Percentiles rank a stretch among this genome's conserved stretches.
Conservation (phyloP, 2,329 filamentous ascomycete genomes). For the Chrysoporthe puriensis region DNA sequence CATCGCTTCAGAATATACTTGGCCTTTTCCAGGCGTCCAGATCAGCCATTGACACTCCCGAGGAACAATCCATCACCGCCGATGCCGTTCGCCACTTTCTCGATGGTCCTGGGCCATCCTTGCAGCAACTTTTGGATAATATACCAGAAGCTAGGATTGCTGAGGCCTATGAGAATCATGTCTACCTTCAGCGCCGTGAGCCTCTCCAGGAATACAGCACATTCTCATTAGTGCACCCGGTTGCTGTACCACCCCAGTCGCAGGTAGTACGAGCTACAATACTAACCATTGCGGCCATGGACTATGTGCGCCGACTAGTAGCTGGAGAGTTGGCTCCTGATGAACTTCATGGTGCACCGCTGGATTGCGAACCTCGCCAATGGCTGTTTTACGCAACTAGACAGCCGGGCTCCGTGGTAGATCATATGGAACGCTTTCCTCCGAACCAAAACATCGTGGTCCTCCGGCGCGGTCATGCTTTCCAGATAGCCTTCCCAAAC, state of each 20-base stretch:
- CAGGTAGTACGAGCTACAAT: constrained; percentile 28
- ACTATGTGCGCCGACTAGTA: constrained; percentile 24
- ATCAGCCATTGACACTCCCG: no score
- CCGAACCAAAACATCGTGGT: constrained; percentile 27
- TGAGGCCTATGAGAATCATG: constrained; percentile 27
- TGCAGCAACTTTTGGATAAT: no score
- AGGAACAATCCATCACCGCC: no score
- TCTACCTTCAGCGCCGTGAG: constrained; percentile 29
- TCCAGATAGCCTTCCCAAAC: constrained; percentile 22
- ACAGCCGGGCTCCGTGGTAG: constrained; percentile 17
- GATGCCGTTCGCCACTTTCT: not conserved
- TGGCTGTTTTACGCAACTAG: constrained; percentile 30
- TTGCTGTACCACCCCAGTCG: constrained; percentile 25
- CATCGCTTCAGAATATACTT: no score
- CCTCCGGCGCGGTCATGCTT: constrained; percentile 29
- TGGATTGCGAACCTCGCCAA: constrained; percentile 16
- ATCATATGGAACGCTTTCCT: constrained; percentile 17
- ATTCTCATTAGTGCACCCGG: constrained; percentile 27
- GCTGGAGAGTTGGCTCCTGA: constrained; percentile 15
- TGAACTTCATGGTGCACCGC: constrained; percentile 13
- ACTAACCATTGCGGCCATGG: constrained; percentile 26
- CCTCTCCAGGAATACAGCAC: constrained; percentile 27
- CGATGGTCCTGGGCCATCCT: no score
- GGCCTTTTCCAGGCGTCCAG: no score
- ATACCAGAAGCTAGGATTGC: constrained; percentile 12